Evolutionary conservation across 257 asterid species (phyloP).

Genomic region (Rubia yunnanensis): DNA sequence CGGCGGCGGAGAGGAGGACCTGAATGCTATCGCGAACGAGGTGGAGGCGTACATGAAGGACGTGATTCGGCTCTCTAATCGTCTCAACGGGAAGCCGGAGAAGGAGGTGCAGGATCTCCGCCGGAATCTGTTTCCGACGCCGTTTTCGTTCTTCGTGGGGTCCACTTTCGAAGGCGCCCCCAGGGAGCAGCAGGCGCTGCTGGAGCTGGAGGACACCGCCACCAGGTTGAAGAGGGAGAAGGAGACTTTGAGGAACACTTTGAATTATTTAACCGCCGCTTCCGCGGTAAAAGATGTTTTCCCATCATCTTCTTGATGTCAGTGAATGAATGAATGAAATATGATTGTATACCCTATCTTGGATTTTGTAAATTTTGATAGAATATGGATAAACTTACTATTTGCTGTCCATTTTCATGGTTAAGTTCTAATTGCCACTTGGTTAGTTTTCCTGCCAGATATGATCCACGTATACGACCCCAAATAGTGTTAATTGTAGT

Average conservation of each 20-base stretch:
- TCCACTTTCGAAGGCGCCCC: slow-evolving; percentile 96
- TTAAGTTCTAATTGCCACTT: background rate
- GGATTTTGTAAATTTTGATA: slow-evolving; percentile 22
- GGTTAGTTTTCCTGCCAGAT: background rate
- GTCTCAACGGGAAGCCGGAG: slow-evolving; percentile 80
- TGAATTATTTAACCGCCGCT: slow-evolving; percentile 88
- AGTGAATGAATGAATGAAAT: background rate
- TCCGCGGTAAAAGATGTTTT: slow-evolving; percentile 96
- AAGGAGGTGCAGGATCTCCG: slow-evolving; percentile 70
- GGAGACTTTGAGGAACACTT: slow-evolving; percentile 85
- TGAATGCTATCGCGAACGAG: slow-evolving; percentile 54
- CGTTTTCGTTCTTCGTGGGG: slow-evolving; percentile 90
- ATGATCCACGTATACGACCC: background rate
- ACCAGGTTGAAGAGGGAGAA: slow-evolving; percentile 88
- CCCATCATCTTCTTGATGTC: slow-evolving; percentile 41
- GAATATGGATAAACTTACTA: background rate
- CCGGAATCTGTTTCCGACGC: slow-evolving; percentile 87
- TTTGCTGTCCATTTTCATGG: background rate
- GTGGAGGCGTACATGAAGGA: slow-evolving; percentile 83
- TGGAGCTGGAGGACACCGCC: slow-evolving; percentile 88
- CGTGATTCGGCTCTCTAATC: slow-evolving; percentile 74
- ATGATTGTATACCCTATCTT: background rate
- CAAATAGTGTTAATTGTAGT: no score
- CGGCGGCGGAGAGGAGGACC: slow-evolving; percentile 43
- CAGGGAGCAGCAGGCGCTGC: slow-evolving; percentile 90